Base-by-base conservation (phyloP, 306 rosid species). In the Argentina anserina region DNA sequence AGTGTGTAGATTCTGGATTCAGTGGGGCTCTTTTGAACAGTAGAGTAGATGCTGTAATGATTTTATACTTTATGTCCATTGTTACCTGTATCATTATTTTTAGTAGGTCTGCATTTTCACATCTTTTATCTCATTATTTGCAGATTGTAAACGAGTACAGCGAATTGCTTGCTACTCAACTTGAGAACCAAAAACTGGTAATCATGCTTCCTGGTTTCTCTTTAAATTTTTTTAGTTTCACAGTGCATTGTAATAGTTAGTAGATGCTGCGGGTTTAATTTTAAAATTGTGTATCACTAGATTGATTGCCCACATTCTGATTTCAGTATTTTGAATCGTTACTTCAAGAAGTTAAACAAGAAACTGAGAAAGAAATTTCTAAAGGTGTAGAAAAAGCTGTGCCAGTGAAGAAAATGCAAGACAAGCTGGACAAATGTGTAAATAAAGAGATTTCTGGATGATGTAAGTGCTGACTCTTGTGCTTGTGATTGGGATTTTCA, bases 81-180 rank as follows among this genome's bases (percentile, higher is more conserved):
- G 12, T 14, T 56, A 59, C 62, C 52, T 56, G 6, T 69, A 50
- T 46, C 61, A n/a, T 62, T 63, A 39, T 14, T 69, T 59, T 23
- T 67, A 71, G 46, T 25, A 17, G 36, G 79, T 46, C 69, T 70
- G 70, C 31, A 33, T 37, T 72, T 56, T 67, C 33, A 68, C 42
- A 31, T 56, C 76, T 56, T 65, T 72, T 52, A 9, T 77, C 9
- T 56, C 39, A 76, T 60, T 84, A 74, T 75, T 45, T 37, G 68
- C 92, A 91, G 97, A 91, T 94, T 84, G 94, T 91, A 80, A 91
- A 78, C 3, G 97, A 94, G 70, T 94, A 94, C 90, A 91, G 88
- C 75, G 97, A 94, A 37, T 72, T 94, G 87, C 96, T 94, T 70
- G 92, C 88, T 50, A 80, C 86, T 55, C 98, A 94, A 84, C 97